Evolutionary conservation across 257 asterid species (phyloP).

Genomic region (Misopates orontium): DNA sequence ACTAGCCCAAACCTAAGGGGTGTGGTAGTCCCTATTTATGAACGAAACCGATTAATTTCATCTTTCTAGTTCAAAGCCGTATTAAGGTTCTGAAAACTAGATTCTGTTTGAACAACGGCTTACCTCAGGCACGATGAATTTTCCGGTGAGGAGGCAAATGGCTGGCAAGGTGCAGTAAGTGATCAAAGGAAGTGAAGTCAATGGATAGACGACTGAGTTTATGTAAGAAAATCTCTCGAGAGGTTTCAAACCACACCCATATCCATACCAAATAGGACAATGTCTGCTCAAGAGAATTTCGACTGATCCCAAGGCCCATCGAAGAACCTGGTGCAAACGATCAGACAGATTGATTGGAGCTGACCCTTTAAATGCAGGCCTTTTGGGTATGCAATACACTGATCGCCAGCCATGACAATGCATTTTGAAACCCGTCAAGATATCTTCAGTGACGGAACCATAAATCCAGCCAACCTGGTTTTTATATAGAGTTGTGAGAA

Average conservation of each 20-base stretch:
- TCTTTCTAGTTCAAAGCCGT: no score
- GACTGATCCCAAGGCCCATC: conserved; percentile 98
- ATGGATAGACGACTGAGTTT: conserved; percentile 85
- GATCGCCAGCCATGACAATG: conserved; percentile 99
- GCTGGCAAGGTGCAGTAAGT: conserved; percentile 90
- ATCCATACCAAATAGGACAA: conserved; percentile 97
- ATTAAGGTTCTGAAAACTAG: no score
- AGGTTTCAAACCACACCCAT: conserved; percentile 90
- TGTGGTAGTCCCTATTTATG: no score
- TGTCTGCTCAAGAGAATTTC: conserved; percentile 87
- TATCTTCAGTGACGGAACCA: conserved; percentile 96
- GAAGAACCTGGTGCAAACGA: conserved; percentile 95
- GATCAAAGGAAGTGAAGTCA: conserved; percentile 85
- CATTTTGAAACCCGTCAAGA: conserved; percentile 96
- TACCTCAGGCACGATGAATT: conserved; percentile 93
- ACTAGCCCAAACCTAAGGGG: no score
- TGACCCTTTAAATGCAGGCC: conserved; percentile 91
- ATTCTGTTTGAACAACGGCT: conserved; percentile 9
- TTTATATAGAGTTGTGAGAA: conserved; percentile 15
- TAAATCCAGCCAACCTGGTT: conserved; percentile 93
- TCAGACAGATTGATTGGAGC: conserved; percentile 96
- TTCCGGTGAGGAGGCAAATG: conserved; percentile 87
- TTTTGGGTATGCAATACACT: conserved; percentile 85
- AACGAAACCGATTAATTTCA: no score
- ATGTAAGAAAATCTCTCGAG: conserved; percentile 90